phyloP scores from a whole-genome alignment of 23 red algal genomes.

The Agarophyton chilense region DNA sequence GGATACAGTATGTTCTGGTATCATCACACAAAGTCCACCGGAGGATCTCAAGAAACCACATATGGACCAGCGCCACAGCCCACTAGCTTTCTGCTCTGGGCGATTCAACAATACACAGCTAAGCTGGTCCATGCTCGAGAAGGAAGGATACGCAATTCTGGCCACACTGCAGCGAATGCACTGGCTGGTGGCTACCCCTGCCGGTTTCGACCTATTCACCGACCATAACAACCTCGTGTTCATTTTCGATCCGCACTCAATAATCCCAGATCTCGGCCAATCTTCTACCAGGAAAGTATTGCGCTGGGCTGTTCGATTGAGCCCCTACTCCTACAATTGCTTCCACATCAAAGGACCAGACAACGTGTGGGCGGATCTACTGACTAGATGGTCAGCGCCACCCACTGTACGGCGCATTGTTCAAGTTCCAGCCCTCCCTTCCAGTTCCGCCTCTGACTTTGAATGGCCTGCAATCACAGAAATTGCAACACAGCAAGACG shows the following conservation, averaged over 20 bases:
- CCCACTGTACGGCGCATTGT: background rate
- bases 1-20: background rate
- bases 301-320: background rate
- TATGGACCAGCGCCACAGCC: background rate
- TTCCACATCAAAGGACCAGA: background rate
- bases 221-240: background rate
- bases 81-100: background rate
- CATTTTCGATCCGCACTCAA: background rate
- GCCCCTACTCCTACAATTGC: background rate
- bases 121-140: background rate
- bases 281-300: background rate
- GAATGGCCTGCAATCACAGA: background rate
- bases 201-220: constrained; percentile 5
- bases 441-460: background rate
- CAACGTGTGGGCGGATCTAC: background rate
- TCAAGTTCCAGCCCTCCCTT: background rate
- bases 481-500: background rate
- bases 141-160: background rate
- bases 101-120: background rate
- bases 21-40: background rate
- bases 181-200: background rate
- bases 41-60: background rate
- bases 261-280: background rate
- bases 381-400: background rate
- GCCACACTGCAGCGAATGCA: background rate